phyloP scores from a whole-genome alignment of 768 basidiomycete genomes.

The Crepidotus variabilis region DNA sequence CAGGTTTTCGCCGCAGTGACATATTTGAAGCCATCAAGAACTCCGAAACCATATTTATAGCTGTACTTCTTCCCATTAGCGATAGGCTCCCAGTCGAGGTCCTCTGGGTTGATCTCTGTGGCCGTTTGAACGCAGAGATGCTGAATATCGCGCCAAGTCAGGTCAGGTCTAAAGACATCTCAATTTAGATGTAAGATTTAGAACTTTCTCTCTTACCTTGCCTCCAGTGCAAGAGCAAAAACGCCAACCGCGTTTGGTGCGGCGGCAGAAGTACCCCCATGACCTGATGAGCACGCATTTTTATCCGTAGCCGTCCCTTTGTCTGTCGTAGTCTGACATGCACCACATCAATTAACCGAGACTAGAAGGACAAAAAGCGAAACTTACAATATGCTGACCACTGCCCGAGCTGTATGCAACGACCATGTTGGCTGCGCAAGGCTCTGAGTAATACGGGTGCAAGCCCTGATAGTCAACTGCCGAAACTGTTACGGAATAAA shows the following conservation, averaged over 20 bases:
- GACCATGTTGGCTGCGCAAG: slow-evolving; percentile 97
- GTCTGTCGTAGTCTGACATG: slow-evolving; percentile 84
- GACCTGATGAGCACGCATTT: slow-evolving; percentile 72
- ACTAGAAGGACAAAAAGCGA: slow-evolving; percentile 13
- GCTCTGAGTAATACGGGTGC: slow-evolving; percentile 95
- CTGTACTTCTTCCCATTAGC: slow-evolving; percentile 58
- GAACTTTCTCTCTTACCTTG: slow-evolving; percentile 47
- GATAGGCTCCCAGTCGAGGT: slow-evolving; percentile 92
- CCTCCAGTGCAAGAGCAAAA: slow-evolving; percentile 85
- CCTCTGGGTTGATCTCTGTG: slow-evolving; percentile 75
- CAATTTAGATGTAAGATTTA: slow-evolving; percentile 4
- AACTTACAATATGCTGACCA: slow-evolving; percentile 84
- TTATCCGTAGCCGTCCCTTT: slow-evolving; percentile 91
- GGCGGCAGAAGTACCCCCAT: slow-evolving; percentile 97
- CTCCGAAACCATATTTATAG: slow-evolving; percentile 97
- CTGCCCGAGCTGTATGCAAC: slow-evolving; percentile 95
- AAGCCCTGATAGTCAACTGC: slow-evolving; percentile 90
- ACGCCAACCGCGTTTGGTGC: slow-evolving; percentile 96
- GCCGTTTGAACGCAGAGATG: slow-evolving; percentile 81
- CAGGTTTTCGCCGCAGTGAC: slow-evolving; percentile 80
- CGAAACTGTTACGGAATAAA: slow-evolving; percentile 95
- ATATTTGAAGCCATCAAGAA: slow-evolving; percentile 77
- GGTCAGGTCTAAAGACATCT: slow-evolving; percentile 63
- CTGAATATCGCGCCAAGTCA: slow-evolving; percentile 96
- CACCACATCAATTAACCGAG: slow-evolving; percentile 10